Base-by-base conservation (phyloP, 495 filamentous ascomycete species). In the Chaetomium tenue region DNA sequence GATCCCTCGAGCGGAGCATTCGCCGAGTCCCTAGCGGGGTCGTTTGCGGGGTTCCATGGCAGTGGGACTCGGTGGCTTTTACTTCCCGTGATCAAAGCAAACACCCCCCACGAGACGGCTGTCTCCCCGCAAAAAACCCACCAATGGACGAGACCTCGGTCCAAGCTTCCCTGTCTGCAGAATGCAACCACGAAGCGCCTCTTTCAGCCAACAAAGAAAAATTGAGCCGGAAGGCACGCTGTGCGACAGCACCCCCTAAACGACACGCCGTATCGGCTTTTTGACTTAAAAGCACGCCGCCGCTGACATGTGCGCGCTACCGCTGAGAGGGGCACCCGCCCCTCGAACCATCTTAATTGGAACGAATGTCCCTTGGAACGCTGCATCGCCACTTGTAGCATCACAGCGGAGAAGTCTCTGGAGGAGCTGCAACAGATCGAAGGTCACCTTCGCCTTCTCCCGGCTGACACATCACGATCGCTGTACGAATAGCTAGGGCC, bases 401-500 rank as follows among this genome's bases (percentile, higher is more conserved):
- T 56, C 52, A 13, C 47, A 55, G 60, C 52, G 60, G 40, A 55
- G 57, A 37, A 51, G 44, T 44, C 42, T 26, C 37, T 48, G 39
- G 22, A 44, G 60, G 23, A 54, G 23, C 25, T 46, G 22, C 50
- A 44, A 51, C 42, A 12, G 8, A 37, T 47, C n/a, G 25, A 56
- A 30, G 26, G 52, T 37, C 33, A 8, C 33, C 33, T 37, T 26
- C 40, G 26, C 63, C 54, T 40, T 54, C 30, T 52, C 60, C 18
- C 58, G 59, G 37, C 63, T 52, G 42, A 65, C 66, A 58, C 61
- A 61, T 42, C 55, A 60, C 33, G 58, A 33, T 40, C 48, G 28
- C 50, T 57, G 51, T 64, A 64, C 44, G 52, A 58, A 25, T 42
- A 72, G 71, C 71, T 73, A 72, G 70, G 66, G 71, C 54, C 69